A percentile compares a stretch with the other conserved stretches of the same genome.
Conservation (phyloP, 2,329 filamentous ascomycete genomes). For the Ambrosiella cleistominuta region DNA sequence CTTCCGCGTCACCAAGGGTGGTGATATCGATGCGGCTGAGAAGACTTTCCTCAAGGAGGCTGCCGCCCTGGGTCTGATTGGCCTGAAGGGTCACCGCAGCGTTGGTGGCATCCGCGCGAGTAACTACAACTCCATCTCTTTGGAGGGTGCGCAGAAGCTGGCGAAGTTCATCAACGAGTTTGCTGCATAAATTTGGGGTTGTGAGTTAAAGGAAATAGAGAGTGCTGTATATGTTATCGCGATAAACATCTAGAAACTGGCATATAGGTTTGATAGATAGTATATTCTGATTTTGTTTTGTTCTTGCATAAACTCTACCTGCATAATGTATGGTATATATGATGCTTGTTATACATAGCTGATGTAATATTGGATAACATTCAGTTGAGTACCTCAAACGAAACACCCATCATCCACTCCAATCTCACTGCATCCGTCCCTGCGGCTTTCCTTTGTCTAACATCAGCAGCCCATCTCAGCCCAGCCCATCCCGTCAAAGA, state of each 20-base stretch:
- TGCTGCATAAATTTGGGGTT: slow-evolving; percentile 19
- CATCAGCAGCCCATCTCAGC: no score
- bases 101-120: slow-evolving; percentile 73
- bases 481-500: no score
- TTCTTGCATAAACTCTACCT: no score
- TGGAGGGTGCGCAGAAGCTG: slow-evolving; percentile 50
- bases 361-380: no score
- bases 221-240: background rate
- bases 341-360: no score
- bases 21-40: slow-evolving; percentile 51
- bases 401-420: no score
- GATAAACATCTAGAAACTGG: background rate
- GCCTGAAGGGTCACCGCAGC: slow-evolving; percentile 74
- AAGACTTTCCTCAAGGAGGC: slow-evolving; percentile 63
- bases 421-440: no score
- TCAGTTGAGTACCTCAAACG: no score
- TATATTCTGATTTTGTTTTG: background rate
- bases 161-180: slow-evolving; percentile 42
- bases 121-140: slow-evolving; percentile 75
- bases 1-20: slow-evolving; percentile 51
- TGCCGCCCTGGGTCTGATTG: slow-evolving; percentile 50
- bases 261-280: background rate
- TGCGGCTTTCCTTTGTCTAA: no score
- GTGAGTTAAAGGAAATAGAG: background rate
- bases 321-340: no score